These are phyloP conservation scores for Hepatocystis sp. DNA, from an alignment of 169 alveolate genomes.

Conservation along the genomic window DNA sequence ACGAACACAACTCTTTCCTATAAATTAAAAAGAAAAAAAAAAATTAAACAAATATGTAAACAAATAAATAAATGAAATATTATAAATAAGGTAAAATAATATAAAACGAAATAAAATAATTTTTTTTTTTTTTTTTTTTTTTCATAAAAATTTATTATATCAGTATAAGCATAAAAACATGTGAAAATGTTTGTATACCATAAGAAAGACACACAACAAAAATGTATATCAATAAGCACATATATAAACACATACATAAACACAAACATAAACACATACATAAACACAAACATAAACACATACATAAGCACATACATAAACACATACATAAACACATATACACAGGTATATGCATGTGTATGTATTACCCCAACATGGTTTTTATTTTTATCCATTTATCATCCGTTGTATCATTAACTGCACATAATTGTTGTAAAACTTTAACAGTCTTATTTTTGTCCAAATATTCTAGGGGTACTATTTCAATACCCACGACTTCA, in stretches of 20 bases:
- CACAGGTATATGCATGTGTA: background rate
- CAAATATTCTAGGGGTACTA: slow-evolving; percentile 65
- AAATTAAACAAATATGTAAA: too few relatives aligned
- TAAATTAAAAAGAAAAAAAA: slow-evolving; percentile 21
- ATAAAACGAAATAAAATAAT: too few relatives aligned
- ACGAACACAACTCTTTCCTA: slow-evolving; percentile 71
- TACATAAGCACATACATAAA: background rate
- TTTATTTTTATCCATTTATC: slow-evolving; percentile 73
- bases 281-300: background rate
- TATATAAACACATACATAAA: too few relatives aligned
- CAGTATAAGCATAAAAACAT: too few relatives aligned
- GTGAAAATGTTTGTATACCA: too few relatives aligned
- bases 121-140: too few relatives aligned
- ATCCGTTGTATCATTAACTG: slow-evolving; percentile 75
- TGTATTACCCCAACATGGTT: slow-evolving; percentile 59
- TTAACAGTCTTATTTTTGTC: slow-evolving; percentile 72
- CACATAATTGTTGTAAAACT: slow-evolving; percentile 71
- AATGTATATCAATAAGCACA: too few relatives aligned
- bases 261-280: too few relatives aligned
- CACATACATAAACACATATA: background rate
- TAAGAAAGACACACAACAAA: too few relatives aligned
- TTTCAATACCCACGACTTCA: slow-evolving; percentile 71
- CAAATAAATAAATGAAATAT: too few relatives aligned
- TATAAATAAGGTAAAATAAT: too few relatives aligned
- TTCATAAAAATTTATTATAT: too few relatives aligned